phyloP scores from a whole-genome alignment of 2,329 filamentous ascomycete genomes.

The Catunica adiposa region DNA sequence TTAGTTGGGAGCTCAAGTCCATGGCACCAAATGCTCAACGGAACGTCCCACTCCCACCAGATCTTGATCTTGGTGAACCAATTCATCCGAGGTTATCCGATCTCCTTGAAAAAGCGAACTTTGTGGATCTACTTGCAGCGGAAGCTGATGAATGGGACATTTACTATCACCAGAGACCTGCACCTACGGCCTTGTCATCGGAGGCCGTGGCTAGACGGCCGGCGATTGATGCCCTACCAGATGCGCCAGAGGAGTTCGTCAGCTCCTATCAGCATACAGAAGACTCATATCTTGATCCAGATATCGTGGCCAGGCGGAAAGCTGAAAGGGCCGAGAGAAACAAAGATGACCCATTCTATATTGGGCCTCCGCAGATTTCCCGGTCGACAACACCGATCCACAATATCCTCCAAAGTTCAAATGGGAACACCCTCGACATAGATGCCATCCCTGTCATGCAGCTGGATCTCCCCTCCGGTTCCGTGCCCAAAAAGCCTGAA shows the following conservation, averaged over 20 bases:
- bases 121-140: constrained; percentile 30
- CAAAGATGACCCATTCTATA: constrained; percentile 92
- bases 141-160: constrained; percentile 51
- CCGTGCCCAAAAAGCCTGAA: constrained; percentile 16
- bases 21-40: constrained; percentile 68
- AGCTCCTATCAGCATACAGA: constrained; percentile 43
- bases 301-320: constrained; percentile 57
- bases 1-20: constrained; percentile 77
- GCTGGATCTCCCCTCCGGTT: constrained; percentile 52
- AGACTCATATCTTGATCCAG: constrained; percentile 53
- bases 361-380: constrained; percentile 31
- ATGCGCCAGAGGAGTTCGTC: constrained; percentile 26
- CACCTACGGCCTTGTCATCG: constrained; percentile 31
- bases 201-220: constrained; percentile 31
- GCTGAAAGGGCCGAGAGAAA: constrained; percentile 68
- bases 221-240: constrained; percentile 36
- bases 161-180: constrained; percentile 44
- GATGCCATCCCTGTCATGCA: constrained; percentile 95
- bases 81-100: constrained; percentile 60
- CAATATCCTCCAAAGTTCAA: constrained; percentile 54
- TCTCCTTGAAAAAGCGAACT: constrained; percentile 46
- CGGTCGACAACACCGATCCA: constrained; percentile 62
- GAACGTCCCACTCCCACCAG: constrained; percentile 66
- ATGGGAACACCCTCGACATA: constrained; percentile 68
- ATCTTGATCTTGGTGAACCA: constrained; percentile 61